Evolutionary conservation across 192 early-diverging fungal genomes (phyloP).

Genomic region (Coemansia sp.): DNA sequence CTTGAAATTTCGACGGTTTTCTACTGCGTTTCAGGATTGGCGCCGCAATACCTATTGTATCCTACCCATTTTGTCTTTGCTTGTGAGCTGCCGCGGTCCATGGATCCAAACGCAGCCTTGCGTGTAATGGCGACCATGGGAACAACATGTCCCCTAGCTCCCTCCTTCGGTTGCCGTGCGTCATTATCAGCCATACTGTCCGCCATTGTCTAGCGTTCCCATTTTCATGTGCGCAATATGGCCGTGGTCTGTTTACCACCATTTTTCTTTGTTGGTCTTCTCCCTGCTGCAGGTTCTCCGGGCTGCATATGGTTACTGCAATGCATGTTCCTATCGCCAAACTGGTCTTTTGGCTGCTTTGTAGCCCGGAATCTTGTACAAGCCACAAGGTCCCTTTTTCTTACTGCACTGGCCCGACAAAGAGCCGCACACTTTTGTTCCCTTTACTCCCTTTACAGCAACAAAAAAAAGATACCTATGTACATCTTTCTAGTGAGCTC

Average conservation of each 20-base stretch:
- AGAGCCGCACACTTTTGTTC: neutral
- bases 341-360: neutral
- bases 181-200: neutral
- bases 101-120: neutral
- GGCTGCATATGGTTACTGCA: conserved; percentile 1
- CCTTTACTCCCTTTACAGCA: neutral
- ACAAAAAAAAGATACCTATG: neutral
- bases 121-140: conserved; percentile 1
- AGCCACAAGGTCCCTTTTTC: neutral
- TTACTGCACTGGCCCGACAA: conserved; percentile 1
- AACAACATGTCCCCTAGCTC: neutral
- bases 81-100: neutral
- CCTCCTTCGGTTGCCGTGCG: neutral
- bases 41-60: conserved; percentile 3
- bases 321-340: conserved; percentile 3
- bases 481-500: neutral
- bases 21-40: neutral
- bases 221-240: neutral
- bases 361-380: neutral
- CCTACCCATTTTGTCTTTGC: neutral
- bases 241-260: neutral
- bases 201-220: neutral
- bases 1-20: too few species aligned
- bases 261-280: neutral
- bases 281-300: neutral